Conservation (phyloP, 1,284 basidiomycete species). For the Leccinum subfulvum region DNA sequence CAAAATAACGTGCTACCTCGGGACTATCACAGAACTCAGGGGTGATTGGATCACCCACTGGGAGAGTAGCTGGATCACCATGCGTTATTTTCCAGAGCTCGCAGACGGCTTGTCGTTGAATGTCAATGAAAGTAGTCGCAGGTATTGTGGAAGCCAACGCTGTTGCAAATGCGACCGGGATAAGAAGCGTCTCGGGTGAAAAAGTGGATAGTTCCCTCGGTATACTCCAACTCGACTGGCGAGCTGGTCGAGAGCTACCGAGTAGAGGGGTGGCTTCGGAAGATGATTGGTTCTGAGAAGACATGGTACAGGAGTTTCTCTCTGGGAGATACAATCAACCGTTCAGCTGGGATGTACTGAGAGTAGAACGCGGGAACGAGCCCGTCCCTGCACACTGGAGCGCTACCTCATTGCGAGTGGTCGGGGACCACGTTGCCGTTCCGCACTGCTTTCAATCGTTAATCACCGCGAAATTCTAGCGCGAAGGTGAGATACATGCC, state of each 20-base stretch:
- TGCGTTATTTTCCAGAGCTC: conserved; percentile 24
- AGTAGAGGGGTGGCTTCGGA: conserved; percentile 21
- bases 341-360: neutral
- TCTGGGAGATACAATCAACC: neutral
- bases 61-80: conserved; percentile 11
- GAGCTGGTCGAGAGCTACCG: conserved; percentile 1
- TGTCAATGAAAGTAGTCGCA: conserved; percentile 31
- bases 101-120: conserved; percentile 30
- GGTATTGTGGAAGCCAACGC: conserved; percentile 24
- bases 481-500: neutral
- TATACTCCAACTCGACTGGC: neutral
- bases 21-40: conserved; percentile 27
- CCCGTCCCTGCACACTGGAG: neutral
- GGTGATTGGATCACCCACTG: conserved; percentile 10
- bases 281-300: neutral
- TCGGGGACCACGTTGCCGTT: neutral
- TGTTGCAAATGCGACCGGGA: conserved; percentile 29
- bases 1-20: conserved; percentile 23
- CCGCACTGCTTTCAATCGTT: neutral
- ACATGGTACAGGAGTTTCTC: neutral
- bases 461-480: neutral
- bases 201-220: neutral
- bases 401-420: neutral
- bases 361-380: neutral
- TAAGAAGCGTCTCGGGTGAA: conserved; percentile 23